Conservation (phyloP, 805 yeast species). For the Lipomyces japonicus region DNA sequence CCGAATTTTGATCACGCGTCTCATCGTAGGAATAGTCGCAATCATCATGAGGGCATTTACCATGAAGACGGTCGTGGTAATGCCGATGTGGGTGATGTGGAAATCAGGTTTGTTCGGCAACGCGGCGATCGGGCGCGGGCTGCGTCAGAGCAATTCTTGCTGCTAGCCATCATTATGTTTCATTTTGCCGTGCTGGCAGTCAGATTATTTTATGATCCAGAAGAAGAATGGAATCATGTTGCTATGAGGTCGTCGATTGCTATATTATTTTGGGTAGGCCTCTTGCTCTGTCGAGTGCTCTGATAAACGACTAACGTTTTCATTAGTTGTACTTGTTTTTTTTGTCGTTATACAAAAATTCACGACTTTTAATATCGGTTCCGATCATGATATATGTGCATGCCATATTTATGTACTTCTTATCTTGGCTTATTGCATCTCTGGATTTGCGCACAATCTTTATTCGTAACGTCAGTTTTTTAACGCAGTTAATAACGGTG, state of each 20-base stretch:
- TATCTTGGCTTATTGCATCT: constrained; percentile 7
- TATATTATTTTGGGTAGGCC: background rate
- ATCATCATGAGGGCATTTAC: too few species aligned
- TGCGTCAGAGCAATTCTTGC: background rate
- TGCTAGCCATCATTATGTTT: background rate
- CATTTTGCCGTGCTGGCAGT: background rate
- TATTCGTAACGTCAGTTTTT: background rate
- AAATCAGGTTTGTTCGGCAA: background rate
- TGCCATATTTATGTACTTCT: constrained; percentile 4
- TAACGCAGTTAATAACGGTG: background rate
- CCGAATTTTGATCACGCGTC: too few species aligned
- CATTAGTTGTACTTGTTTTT: background rate
- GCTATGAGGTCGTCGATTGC: background rate
- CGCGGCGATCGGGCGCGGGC: background rate
- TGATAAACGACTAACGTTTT: too few species aligned
- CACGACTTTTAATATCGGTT: background rate
- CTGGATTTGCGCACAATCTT: background rate
- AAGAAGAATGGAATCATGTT: background rate
- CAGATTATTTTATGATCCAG: background rate
- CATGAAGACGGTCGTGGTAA: background rate
- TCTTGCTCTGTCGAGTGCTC: background rate
- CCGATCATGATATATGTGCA: constrained; percentile 7
- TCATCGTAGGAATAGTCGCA: too few species aligned
- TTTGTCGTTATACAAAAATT: constrained; percentile 2
- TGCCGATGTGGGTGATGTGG: background rate